phyloP scores from a whole-genome alignment of 2,329 filamentous ascomycete species.

The Pseudopithomyces chartarum region DNA sequence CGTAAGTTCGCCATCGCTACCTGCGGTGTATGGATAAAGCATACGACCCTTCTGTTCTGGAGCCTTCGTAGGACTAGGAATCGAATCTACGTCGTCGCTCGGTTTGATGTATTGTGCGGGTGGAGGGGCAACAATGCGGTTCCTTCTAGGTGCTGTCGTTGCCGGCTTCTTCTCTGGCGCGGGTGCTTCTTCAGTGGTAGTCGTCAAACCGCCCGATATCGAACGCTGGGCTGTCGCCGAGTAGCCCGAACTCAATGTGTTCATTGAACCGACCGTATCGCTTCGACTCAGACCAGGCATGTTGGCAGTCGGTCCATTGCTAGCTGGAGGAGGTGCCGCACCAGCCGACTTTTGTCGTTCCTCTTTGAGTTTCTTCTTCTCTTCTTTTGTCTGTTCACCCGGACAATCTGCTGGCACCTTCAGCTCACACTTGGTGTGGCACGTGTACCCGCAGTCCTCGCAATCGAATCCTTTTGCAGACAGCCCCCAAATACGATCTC shows the following conservation, averaged over 20 bases:
- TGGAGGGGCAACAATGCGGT: slow-evolving; percentile 84
- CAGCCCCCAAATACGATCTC: slow-evolving; percentile 94
- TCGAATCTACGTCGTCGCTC: slow-evolving; percentile 59
- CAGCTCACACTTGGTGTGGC: slow-evolving; percentile 98
- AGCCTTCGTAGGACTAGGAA: slow-evolving; percentile 37
- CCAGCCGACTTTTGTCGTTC: slow-evolving; percentile 82
- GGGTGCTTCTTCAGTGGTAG: slow-evolving; percentile 56
- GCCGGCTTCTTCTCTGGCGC: slow-evolving; percentile 39
- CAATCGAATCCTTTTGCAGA: slow-evolving; percentile 97
- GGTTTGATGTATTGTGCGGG: slow-evolving; percentile 75
- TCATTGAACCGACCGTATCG: slow-evolving; percentile 85
- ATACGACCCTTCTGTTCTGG: slow-evolving; percentile 78
- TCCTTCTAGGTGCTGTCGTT: slow-evolving; percentile 53
- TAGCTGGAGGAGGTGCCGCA: slow-evolving; percentile 51
- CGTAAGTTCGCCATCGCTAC: slow-evolving; percentile 78
- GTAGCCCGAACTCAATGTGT: slow-evolving; percentile 80
- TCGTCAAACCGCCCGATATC: slow-evolving; percentile 64
- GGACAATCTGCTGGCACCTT: slow-evolving; percentile 97
- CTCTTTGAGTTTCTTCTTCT: slow-evolving; percentile 89
- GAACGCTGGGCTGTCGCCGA: slow-evolving; percentile 79
- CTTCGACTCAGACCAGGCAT: slow-evolving; percentile 73
- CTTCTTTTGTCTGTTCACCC: slow-evolving; percentile 90
- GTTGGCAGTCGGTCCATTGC: slow-evolving; percentile 56
- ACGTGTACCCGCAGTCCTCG: slow-evolving; percentile 94
- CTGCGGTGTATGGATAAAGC: slow-evolving; percentile 85